Conservation (phyloP, 169 alveolate genomes). For the Eimeria sp. region DNA sequence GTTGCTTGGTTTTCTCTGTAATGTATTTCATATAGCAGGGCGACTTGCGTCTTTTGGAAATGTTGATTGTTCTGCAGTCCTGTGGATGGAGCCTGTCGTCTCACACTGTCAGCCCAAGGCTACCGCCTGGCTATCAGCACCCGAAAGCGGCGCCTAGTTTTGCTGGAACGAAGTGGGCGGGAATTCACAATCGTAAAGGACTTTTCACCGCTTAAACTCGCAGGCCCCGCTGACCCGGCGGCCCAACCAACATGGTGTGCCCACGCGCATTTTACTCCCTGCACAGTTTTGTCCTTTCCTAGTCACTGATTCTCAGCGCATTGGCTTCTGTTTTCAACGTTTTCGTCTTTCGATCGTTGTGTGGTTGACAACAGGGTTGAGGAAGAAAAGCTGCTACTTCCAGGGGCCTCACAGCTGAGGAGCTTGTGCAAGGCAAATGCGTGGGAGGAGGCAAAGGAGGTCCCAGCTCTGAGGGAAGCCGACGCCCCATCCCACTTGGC, state of each 20-base stretch:
- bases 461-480: slow-evolving; percentile 12
- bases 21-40: neutral
- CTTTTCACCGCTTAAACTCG: slow-evolving; percentile 23
- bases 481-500: neutral
- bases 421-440: neutral
- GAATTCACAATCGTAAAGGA: slow-evolving; percentile 4
- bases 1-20: neutral
- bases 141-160: slow-evolving; percentile 45
- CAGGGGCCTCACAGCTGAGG: slow-evolving; percentile 63
- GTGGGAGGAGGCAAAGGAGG: slow-evolving; percentile 60
- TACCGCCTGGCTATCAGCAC: slow-evolving; percentile 51
- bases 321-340: neutral
- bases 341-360: neutral
- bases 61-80: neutral
- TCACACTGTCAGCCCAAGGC: slow-evolving; percentile 47
- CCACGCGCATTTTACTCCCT: neutral
- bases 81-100: slow-evolving; percentile 60
- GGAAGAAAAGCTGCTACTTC: slow-evolving; percentile 39
- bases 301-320: neutral
- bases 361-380: slow-evolving; percentile 1
- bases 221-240: slow-evolving; percentile 10
- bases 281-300: neutral
- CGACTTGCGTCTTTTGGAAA: neutral
- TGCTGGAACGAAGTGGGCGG: neutral
- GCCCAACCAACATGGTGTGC: slow-evolving; percentile 56